Evolutionary conservation across 2,329 filamentous ascomycete species (phyloP).

Genomic region (Colletotrichum lini): DNA sequence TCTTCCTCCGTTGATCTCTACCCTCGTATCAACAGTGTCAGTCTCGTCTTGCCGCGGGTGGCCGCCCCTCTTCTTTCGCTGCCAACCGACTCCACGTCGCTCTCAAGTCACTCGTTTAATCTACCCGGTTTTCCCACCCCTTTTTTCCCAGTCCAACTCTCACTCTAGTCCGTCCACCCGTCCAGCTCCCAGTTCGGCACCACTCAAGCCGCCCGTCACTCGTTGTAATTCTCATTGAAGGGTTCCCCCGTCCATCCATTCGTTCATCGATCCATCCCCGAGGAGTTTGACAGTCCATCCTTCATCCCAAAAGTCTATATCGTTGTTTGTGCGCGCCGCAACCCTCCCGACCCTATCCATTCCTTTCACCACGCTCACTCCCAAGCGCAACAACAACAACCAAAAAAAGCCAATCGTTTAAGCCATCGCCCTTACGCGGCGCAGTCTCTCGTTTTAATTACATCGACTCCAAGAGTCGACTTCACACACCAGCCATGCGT

Average conservation of each 20-base stretch:
- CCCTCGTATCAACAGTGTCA: constrained; percentile 1
- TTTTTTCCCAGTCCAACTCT: constrained; percentile 15
- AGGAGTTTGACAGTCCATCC: constrained; percentile 16
- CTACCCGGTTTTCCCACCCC: constrained; percentile 36
- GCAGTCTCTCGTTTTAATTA: constrained; percentile 35
- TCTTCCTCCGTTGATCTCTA: constrained; percentile 2
- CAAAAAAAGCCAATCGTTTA: constrained; percentile 14
- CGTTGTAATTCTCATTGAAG: constrained; percentile 21
- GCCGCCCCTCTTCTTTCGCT: constrained; percentile 16
- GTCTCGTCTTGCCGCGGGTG: constrained; percentile 8
- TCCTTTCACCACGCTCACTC: constrained; percentile 34
- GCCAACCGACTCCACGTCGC: constrained; percentile 12
- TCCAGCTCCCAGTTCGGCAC: not conserved
- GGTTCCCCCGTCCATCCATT: constrained; percentile 30
- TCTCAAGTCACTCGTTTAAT: constrained; percentile 32
- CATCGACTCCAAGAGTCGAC: not conserved
- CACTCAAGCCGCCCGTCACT: constrained; percentile 15
- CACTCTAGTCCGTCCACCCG: not conserved
- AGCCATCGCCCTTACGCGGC: constrained; percentile 28
- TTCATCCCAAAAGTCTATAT: constrained; percentile 35
- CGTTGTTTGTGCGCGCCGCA: constrained; percentile 30
- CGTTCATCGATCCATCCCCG: constrained; percentile 25
- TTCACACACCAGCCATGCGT: constrained; percentile 21
- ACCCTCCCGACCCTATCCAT: constrained; percentile 31
- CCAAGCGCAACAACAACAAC: constrained; percentile 4